phyloP scores from a whole-genome alignment of 2,329 filamentous ascomycete species.

The Ceratocystis diversiconidia region DNA sequence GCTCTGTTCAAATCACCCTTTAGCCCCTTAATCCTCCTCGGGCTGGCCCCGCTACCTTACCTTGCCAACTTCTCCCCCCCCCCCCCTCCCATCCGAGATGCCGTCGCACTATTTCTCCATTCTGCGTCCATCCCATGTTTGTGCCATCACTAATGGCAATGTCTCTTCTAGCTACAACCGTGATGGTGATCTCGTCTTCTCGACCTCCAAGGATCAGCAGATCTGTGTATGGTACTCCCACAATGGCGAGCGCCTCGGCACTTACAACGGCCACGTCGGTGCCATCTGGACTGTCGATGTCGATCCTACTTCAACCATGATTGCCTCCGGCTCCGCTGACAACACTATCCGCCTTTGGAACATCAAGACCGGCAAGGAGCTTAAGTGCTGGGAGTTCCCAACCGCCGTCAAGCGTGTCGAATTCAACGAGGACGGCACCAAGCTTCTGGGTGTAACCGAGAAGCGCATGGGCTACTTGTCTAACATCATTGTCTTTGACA shows the following conservation, averaged over 20 bases:
- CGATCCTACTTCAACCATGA: conserved; percentile 77
- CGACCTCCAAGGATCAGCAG: conserved; percentile 87
- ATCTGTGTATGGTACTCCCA: conserved; percentile 95
- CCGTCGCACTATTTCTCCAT: conserved; percentile 2
- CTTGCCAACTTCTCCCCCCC: neutral
- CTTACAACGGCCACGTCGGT: conserved; percentile 92
- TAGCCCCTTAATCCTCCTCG: conserved; percentile 18
- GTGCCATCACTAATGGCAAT: conserved; percentile 16
- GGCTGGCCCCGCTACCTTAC: conserved; percentile 5
- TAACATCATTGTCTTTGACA: conserved; percentile 84
- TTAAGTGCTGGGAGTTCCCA: conserved; percentile 96
- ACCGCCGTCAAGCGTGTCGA: conserved; percentile 96
- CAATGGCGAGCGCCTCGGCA: conserved; percentile 94
- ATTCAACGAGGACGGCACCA: conserved; percentile 85
- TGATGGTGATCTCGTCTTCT: conserved; percentile 95
- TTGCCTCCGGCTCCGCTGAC: conserved; percentile 91
- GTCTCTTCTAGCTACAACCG: conserved; percentile 54
- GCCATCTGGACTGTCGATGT: conserved; percentile 98
- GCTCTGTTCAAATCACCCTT: too few species aligned
- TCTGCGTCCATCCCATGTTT: neutral
- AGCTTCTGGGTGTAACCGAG: conserved; percentile 88
- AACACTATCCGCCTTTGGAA: conserved; percentile 98
- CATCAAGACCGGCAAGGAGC: conserved; percentile 74
- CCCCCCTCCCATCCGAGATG: neutral
- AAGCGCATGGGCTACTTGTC: conserved; percentile 95